phyloP scores from a whole-genome alignment of 164 flowering plant genomes.

The Sextonia rubra region DNA sequence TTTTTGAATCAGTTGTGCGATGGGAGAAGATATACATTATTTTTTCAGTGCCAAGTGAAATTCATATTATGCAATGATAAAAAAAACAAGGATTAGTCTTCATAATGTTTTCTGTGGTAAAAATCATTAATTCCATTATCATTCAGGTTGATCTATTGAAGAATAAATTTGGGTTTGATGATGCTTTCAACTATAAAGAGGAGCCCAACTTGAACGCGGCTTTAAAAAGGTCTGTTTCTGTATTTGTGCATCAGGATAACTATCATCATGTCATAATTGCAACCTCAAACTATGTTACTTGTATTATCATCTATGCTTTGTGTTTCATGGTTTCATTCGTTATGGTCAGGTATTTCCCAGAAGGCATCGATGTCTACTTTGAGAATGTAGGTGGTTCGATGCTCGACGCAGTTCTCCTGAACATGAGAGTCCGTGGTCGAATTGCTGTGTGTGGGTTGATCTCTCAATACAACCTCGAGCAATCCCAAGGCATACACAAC shows the following conservation, averaged over 20 bases:
- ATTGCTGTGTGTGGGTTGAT: conserved; percentile 32
- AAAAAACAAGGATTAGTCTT: no score
- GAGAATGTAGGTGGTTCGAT: conserved; percentile 41
- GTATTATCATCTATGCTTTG: no score
- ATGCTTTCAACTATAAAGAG: conserved; percentile 22
- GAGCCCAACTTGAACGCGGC: conserved; percentile 13
- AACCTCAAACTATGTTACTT: no score
- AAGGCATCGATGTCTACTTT: conserved; percentile 33
- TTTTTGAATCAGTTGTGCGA: no score
- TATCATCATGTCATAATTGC: not conserved
- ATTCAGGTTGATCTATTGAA: conserved; percentile 19
- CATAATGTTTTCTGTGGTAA: not conserved
- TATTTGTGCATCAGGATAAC: not conserved
- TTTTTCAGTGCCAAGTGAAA: no score
- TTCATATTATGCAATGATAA: no score
- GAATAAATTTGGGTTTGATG: conserved; percentile 20
- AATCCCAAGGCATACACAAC: conserved; percentile 31
- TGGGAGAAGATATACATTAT: no score
- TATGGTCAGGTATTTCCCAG: conserved; percentile 26
- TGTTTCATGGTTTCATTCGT: no score
- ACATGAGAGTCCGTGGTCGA: conserved; percentile 30
- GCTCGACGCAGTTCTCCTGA: conserved; percentile 41
- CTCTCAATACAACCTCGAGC: conserved; percentile 33
- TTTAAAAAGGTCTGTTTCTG: conserved; percentile 27
- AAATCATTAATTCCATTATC: not conserved